Percentiles rank a stretch among this genome's conserved stretches.
Conservation (phyloP, 371 early-diverging fungal genomes). For the Rhizopus delemar region DNA sequence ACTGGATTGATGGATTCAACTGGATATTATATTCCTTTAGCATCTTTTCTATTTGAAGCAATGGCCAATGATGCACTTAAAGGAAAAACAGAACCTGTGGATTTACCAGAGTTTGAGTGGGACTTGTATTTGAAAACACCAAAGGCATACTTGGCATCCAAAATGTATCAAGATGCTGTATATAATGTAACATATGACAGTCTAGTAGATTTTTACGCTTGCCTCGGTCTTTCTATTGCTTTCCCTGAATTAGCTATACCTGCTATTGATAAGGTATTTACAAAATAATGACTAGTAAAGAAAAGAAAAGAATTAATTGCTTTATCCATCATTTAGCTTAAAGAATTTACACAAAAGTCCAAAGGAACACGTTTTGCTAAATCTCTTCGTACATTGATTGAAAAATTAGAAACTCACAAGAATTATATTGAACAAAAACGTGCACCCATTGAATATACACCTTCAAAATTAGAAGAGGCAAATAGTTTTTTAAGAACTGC, state of each 20-base stretch:
- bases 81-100: conserved; percentile 56
- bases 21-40: conserved; percentile 49
- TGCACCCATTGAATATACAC: conserved; percentile 73
- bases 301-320: neutral
- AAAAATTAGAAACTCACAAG: conserved; percentile 81
- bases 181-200: conserved; percentile 70
- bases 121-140: conserved; percentile 75
- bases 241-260: conserved; percentile 90
- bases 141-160: conserved; percentile 77
- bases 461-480: conserved; percentile 69
- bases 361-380: conserved; percentile 70
- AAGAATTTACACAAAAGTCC: conserved; percentile 53
- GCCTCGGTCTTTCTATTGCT: conserved; percentile 79
- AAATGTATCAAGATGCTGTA: conserved; percentile 74
- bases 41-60: conserved; percentile 61
- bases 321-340: conserved; percentile 40
- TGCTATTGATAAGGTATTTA: conserved; percentile 64
- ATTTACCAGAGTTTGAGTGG: conserved; percentile 74
- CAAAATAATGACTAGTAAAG: neutral
- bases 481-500: conserved; percentile 57
- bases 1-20: conserved; percentile 63
- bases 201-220: conserved; percentile 78
- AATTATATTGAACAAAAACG: conserved; percentile 77
- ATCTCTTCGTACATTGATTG: conserved; percentile 74
- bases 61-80: conserved; percentile 53